A percentile compares a stretch with the other conserved stretches of the same genome.
These are phyloP conservation scores for Suillus plorans DNA, from an alignment of 768 basidiomycete species.

Conservation along the genomic window DNA sequence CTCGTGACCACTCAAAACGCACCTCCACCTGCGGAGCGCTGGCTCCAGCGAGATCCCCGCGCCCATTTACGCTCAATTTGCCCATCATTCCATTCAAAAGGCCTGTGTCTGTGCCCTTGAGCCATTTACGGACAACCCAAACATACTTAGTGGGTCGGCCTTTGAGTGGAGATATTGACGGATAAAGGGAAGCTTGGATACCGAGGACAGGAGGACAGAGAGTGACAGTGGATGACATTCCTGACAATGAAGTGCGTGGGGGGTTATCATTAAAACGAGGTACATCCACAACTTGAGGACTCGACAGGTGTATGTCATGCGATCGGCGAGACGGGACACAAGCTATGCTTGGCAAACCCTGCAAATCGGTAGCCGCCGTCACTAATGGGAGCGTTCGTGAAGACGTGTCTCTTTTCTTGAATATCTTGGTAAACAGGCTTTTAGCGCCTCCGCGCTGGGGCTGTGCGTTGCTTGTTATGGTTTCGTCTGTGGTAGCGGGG, in stretches of 20 bases:
- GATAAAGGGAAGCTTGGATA: constrained; percentile 63
- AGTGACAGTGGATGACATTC: constrained; percentile 10
- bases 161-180: constrained; percentile 38
- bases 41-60: constrained; percentile 20
- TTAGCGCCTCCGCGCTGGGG: constrained; percentile 46
- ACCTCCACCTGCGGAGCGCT: constrained; percentile 53
- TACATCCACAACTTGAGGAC: constrained; percentile 9
- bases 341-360: neutral
- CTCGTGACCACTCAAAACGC: constrained; percentile 75
- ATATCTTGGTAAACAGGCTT: constrained; percentile 67
- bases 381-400: constrained; percentile 19
- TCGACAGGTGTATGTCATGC: constrained; percentile 17
- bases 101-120: constrained; percentile 54
- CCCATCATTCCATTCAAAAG: constrained; percentile 46
- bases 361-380: constrained; percentile 24
- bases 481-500: constrained; percentile 14
- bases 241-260: constrained; percentile 13
- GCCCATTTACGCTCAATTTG: constrained; percentile 31
- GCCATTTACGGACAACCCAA: constrained; percentile 77
- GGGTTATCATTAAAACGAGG: constrained; percentile 13
- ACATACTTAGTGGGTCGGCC: constrained; percentile 55
- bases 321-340: constrained; percentile 7
- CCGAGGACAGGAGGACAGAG: constrained; percentile 58
- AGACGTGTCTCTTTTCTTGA: constrained; percentile 53
- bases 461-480: constrained; percentile 15